phyloP scores from a whole-genome alignment of 768 basidiomycete species.

The Filobasidium wieringae region DNA sequence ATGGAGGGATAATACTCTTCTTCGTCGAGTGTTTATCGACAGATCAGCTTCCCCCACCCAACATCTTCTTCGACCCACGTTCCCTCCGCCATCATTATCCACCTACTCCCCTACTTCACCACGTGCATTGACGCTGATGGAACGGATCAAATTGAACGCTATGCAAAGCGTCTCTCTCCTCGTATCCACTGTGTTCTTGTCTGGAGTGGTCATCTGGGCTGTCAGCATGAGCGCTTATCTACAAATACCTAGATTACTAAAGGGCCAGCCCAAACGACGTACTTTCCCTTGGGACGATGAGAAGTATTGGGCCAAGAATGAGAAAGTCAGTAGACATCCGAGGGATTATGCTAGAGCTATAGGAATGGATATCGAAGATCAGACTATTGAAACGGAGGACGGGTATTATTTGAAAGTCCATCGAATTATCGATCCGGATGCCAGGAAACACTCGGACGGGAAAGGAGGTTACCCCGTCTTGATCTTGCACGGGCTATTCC shows the following conservation, averaged over 20 bases:
- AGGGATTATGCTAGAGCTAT: slow-evolving; percentile 43
- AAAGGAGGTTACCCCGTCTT: slow-evolving; percentile 43
- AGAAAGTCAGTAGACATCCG: slow-evolving; percentile 42
- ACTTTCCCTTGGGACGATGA: slow-evolving; percentile 42
- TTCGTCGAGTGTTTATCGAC: slow-evolving; percentile 35
- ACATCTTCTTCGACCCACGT: slow-evolving; percentile 34
- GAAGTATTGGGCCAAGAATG: slow-evolving; percentile 37
- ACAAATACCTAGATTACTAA: slow-evolving; percentile 13
- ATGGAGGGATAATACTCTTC: slow-evolving; percentile 16
- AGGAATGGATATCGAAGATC: slow-evolving; percentile 44
- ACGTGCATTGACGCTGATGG: slow-evolving; percentile 18
- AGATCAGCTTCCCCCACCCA: slow-evolving; percentile 31
- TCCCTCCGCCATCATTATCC: slow-evolving; percentile 36
- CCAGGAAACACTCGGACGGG: slow-evolving; percentile 28
- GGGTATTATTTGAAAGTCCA: slow-evolving; percentile 43
- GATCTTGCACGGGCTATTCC: slow-evolving; percentile 46
- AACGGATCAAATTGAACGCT: slow-evolving; percentile 36
- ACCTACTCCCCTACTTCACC: slow-evolving; percentile 36
- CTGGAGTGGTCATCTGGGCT: slow-evolving; percentile 44
- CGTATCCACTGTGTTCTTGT: slow-evolving; percentile 42
- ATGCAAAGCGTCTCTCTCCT: slow-evolving; percentile 38
- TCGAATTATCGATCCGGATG: slow-evolving; percentile 38
- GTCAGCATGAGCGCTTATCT: slow-evolving; percentile 23
- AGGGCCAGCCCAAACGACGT: slow-evolving; percentile 10
- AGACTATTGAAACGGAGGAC: slow-evolving; percentile 45